phyloP scores from a whole-genome alignment of 2,329 filamentous ascomycete genomes.

The Aspergillus oerlinghausenensis region DNA sequence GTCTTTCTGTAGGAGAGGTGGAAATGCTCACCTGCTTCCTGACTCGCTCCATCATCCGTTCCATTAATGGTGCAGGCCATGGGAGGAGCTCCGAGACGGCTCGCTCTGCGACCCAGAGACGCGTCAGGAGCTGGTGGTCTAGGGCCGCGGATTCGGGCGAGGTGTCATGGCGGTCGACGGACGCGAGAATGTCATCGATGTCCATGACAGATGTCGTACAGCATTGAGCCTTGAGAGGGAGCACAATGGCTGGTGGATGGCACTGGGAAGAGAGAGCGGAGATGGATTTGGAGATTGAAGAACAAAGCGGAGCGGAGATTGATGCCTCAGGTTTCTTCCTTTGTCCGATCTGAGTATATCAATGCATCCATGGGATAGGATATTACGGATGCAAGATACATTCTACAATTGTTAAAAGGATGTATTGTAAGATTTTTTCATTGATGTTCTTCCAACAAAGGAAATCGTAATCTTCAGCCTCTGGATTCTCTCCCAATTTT shows the following conservation, averaged over 20 bases:
- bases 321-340: slow-evolving; percentile 1
- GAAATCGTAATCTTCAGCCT: slow-evolving; percentile 27
- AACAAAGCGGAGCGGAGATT: slow-evolving; percentile 15
- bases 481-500: slow-evolving; percentile 17
- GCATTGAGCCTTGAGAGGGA: slow-evolving; percentile 1
- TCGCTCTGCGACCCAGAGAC: slow-evolving; percentile 89
- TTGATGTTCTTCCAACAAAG: slow-evolving; percentile 26
- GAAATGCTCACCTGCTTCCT: slow-evolving; percentile 50
- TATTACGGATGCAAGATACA: background rate
- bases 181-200: slow-evolving; percentile 73
- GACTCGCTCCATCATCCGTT: slow-evolving; percentile 71
- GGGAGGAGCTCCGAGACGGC: slow-evolving; percentile 82
- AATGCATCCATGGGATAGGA: background rate
- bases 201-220: slow-evolving; percentile 52
- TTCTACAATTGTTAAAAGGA: background rate
- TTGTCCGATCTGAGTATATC: background rate
- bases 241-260: background rate
- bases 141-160: slow-evolving; percentile 38
- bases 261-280: background rate
- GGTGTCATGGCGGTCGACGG: slow-evolving; percentile 59
- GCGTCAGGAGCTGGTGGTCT: slow-evolving; percentile 84
- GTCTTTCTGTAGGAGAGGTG: too few relatives aligned
- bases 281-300: slow-evolving; percentile 3
- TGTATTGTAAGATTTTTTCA: slow-evolving; percentile 9
- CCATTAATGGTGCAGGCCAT: slow-evolving; percentile 72